Evolutionary conservation across 306 rosid species (phyloP).

Genomic region (Medicago truncatula): MtrunA17r5.0-ANR NC_053044.1:35201001-35201500

Average conservation of each 20-base stretch:
- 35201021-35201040: conserved; percentile 51
- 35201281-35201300: neutral
- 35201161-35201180: conserved; percentile 46
- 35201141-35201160: conserved; percentile 61
- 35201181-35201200: neutral
- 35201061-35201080: conserved; percentile 57
- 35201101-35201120: conserved; percentile 77
- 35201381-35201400: neutral
- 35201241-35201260: conserved; percentile 21
- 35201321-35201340: no score
- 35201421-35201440: no score
- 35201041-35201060: conserved; percentile 70
- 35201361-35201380: conserved; percentile 3
- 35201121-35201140: conserved; percentile 66
- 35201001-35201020: conserved; percentile 73
- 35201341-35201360: neutral
- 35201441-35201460: no score
- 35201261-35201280: no score
- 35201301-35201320: neutral
- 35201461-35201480: no score
- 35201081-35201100: conserved; percentile 70
- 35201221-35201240: neutral
- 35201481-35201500: no score
- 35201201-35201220: neutral
- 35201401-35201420: no score